Evolutionary conservation across 2,329 filamentous ascomycete genomes (phyloP).

Genomic region (Ophiostoma himal-ulmi): DNA sequence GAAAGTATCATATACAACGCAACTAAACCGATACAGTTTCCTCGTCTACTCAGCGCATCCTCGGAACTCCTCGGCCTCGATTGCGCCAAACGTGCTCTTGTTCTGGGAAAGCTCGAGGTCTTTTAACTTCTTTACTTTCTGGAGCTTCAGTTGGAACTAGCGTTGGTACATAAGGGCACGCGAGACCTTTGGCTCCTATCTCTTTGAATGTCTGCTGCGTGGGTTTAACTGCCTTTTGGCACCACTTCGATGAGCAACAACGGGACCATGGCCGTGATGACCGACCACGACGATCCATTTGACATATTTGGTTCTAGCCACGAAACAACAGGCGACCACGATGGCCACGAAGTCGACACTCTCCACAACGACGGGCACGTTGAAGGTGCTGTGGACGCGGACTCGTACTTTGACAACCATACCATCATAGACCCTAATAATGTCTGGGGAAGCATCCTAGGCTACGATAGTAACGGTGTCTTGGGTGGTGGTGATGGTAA

Average conservation of each 20-base stretch:
- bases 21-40: not conserved
- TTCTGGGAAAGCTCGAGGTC: not conserved
- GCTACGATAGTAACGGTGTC: not conserved
- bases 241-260: not conserved
- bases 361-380: not conserved
- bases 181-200: not conserved
- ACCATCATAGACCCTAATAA: not conserved
- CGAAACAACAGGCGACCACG: not conserved
- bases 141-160: not conserved
- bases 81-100: not conserved
- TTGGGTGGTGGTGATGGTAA: not conserved
- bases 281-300: slow-evolving; percentile 17
- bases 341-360: not conserved
- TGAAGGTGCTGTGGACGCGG: not conserved
- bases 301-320: slow-evolving; percentile 5
- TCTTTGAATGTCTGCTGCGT: not conserved
- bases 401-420: not conserved
- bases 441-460: not conserved
- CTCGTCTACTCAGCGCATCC: not conserved
- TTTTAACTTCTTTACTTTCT: not conserved
- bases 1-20: not conserved
- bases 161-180: no score
- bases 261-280: slow-evolving; percentile 9
- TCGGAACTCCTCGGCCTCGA: not conserved
- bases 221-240: not conserved